Evolutionary conservation across 352 stramenopile species (phyloP).

Genomic region (Phytophthora vignae): DNA sequence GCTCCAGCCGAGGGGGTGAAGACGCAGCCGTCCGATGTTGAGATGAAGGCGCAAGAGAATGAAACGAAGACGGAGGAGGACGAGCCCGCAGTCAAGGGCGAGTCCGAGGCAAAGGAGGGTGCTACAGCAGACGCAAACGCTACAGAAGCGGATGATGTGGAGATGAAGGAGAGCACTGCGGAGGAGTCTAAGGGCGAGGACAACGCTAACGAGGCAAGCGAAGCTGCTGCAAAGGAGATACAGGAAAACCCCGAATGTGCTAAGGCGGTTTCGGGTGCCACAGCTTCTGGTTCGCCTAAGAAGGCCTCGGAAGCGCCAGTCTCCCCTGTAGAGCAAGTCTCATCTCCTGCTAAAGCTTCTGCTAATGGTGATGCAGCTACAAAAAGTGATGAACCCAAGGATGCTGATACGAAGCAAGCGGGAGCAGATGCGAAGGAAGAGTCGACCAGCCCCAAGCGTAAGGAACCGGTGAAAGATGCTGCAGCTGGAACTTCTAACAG

Average conservation of each 20-base stretch:
- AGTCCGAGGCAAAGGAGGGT: neutral
- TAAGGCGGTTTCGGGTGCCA: neutral
- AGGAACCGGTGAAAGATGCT: constrained; percentile 17
- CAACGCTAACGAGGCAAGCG: neutral
- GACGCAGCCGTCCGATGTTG: constrained; percentile 6
- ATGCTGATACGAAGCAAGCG: neutral
- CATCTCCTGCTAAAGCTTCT: neutral
- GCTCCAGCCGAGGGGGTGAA: neutral
- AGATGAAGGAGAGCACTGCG: constrained; percentile 11
- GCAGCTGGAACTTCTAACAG: constrained; percentile 12
- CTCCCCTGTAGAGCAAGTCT: neutral
- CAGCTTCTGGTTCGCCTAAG: neutral
- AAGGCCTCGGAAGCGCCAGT: neutral
- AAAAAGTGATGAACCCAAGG: neutral
- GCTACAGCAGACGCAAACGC: neutral
- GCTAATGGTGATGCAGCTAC: neutral
- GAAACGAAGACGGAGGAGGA: constrained; percentile 12
- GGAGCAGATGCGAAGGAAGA: constrained; percentile 5
- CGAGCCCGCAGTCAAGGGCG: neutral
- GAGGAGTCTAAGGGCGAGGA: constrained; percentile 16
- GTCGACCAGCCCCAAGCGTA: constrained; percentile 30
- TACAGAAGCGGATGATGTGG: constrained; percentile 8
- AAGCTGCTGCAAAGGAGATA: neutral
- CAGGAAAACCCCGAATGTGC: neutral
- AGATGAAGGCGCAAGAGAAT: constrained; percentile 4